Base-by-base conservation (phyloP, 805 yeast species). In the Yarrowia sp. region DNA sequence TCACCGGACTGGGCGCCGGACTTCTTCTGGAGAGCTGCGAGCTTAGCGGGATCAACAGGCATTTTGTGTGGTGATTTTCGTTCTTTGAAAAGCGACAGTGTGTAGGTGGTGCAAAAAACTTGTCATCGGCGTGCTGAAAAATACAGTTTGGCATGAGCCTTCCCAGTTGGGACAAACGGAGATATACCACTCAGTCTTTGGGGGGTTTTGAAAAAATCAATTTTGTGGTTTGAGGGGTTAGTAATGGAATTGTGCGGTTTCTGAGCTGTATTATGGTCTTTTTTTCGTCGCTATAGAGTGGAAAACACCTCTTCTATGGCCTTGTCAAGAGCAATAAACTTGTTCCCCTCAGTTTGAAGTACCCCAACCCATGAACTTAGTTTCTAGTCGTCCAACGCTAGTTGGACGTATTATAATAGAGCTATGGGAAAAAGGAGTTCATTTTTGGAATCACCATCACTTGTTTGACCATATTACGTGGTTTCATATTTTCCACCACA, bases 11-110 rank as follows among this genome's bases (percentile, higher is more conserved):
- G 47, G 57, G 44, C 47, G 80, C 80, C 22, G 78, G 77, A 6
- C 77, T 75, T 31, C 86, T 70, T 11, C 74, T 68, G 67, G 84
- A 83, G 33, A 91, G 84, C 0, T 86, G 65, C 65, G 57, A 61
- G 65, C 65, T 61, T 61, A 39, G 44, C 57, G 45, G 55, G 65
- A 65, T 65, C 65, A 47, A 64, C 50, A 39, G 65, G 67, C 65
- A 45, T 65, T 45, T 39, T 65, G 50, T 55, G 38, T 55, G 28
- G 55, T 51, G 45, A 28, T 39, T 28, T 55, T 31, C 47, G 47
- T 53, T 55, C 61, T 31, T 38, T 45, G 47, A 55, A 55, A 41
- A 31, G 38, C 42, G 33, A 36, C 43, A 18, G 43, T 18, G 43
- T 17, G 18, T 48, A 7, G 32, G n/a, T 28, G n/a, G 47, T 55